phyloP scores from a whole-genome alignment of 1,284 basidiomycete genomes.

The Heterobasidion occidentale region DNA sequence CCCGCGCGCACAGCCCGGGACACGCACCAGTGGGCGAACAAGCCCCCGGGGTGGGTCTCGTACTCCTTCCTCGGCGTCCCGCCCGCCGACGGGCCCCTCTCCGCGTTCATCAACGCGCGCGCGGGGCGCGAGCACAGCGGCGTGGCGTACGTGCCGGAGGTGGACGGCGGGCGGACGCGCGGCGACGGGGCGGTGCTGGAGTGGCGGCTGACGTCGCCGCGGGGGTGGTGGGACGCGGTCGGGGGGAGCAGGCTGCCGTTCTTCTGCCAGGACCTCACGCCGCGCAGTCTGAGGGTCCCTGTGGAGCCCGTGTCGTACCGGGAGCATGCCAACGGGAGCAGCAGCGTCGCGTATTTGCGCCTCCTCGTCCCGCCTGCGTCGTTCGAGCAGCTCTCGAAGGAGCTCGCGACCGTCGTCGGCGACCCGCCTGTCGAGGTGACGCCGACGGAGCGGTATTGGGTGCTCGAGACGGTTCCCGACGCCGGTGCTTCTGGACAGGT shows the following conservation, averaged over 20 bases:
- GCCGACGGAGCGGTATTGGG: constrained; percentile 16
- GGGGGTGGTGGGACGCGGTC: constrained; percentile 7
- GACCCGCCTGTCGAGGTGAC: constrained; percentile 21
- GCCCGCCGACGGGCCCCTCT: constrained; percentile 28
- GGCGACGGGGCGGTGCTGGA: constrained; percentile 43
- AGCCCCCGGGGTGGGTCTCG: constrained; percentile 56
- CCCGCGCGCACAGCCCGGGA: constrained; percentile 34
- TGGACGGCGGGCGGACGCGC: constrained; percentile 41
- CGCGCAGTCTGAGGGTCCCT: constrained; percentile 46
- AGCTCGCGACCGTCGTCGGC: constrained; percentile 43
- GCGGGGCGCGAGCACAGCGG: constrained; percentile 26
- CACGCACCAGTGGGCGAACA: constrained; percentile 42
- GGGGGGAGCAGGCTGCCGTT: constrained; percentile 44
- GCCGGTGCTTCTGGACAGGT: not conserved
- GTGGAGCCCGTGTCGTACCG: constrained; percentile 32
- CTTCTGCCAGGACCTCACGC: constrained; percentile 65
- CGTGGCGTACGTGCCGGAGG: constrained; percentile 34
- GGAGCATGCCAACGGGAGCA: constrained; percentile 38
- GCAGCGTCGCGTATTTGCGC: constrained; percentile 38
- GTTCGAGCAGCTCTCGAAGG: constrained; percentile 22
- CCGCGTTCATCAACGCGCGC: constrained; percentile 45
- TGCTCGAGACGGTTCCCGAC: constrained; percentile 12
- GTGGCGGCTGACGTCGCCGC: constrained; percentile 47
- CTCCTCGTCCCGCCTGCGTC: constrained; percentile 24
- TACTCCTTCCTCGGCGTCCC: constrained; percentile 48